These are phyloP conservation scores for Cryptosporidium felis DNA, from an alignment of 169 alveolate species.

Conservation along the genomic window DNA sequence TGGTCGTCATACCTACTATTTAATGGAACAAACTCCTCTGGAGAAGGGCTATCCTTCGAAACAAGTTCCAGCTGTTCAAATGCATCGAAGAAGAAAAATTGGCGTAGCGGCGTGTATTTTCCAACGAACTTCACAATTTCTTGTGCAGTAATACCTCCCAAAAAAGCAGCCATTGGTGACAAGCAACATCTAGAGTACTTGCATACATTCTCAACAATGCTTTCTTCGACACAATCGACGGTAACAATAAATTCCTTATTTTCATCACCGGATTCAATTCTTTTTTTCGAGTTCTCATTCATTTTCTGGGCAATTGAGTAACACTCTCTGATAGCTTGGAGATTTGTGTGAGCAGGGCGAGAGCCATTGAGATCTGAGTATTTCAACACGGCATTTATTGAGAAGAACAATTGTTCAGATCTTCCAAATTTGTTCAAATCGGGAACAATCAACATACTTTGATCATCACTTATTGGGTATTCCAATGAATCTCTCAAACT, in stretches of 20 bases:
- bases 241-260: slow-evolving; percentile 59
- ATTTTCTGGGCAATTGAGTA: slow-evolving; percentile 77
- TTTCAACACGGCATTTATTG: slow-evolving; percentile 84
- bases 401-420: slow-evolving; percentile 93
- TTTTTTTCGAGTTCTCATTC: slow-evolving; percentile 75
- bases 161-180: slow-evolving; percentile 95
- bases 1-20: slow-evolving; percentile 90
- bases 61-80: slow-evolving; percentile 84
- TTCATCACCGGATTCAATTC: slow-evolving; percentile 12
- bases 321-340: slow-evolving; percentile 80
- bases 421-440: slow-evolving; percentile 96
- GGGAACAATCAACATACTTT: slow-evolving; percentile 82
- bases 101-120: slow-evolving; percentile 95
- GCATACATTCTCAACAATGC: slow-evolving; percentile 83
- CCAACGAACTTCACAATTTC: slow-evolving; percentile 98
- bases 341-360: slow-evolving; percentile 79
- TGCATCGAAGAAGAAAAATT: slow-evolving; percentile 95
- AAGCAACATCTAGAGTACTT: slow-evolving; percentile 82
- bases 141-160: slow-evolving; percentile 98
- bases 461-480: slow-evolving; percentile 83
- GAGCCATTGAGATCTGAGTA: slow-evolving; percentile 76
- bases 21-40: slow-evolving; percentile 78
- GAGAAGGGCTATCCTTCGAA: slow-evolving; percentile 71
- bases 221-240: slow-evolving; percentile 86
- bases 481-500: slow-evolving; percentile 34